These are phyloP conservation scores for Fusarium sp. DNA, from an alignment of 2,329 filamentous ascomycete species.

Conservation along the genomic window DNA sequence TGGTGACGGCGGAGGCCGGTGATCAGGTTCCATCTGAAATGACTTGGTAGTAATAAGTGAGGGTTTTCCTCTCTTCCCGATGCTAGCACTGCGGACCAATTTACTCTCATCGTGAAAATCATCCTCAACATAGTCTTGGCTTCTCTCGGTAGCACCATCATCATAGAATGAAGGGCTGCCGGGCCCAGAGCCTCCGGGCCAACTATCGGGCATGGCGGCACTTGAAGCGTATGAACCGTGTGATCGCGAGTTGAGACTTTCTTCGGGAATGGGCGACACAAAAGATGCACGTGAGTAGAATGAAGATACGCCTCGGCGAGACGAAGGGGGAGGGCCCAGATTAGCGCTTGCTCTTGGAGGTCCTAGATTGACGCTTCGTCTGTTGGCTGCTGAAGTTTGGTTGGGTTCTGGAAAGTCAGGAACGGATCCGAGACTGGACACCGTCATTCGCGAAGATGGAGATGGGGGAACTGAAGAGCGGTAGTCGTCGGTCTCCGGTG, in stretches of 20 bases:
- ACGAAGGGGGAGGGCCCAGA: conserved; percentile 69
- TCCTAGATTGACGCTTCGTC: conserved; percentile 63
- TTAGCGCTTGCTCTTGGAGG: conserved; percentile 61
- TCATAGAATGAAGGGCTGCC: conserved; percentile 62
- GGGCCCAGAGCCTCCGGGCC: conserved; percentile 63
- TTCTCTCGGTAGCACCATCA: conserved; percentile 60
- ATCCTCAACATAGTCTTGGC: conserved; percentile 54
- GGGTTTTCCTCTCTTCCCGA: conserved; percentile 70
- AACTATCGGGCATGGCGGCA: conserved; percentile 76
- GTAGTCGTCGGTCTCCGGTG: conserved; percentile 48
- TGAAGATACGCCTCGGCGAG: conserved; percentile 69
- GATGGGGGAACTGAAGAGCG: conserved; percentile 60
- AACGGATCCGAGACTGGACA: conserved; percentile 66
- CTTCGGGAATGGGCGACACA: conserved; percentile 81
- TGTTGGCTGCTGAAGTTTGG: conserved; percentile 45
- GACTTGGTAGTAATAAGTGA: conserved; percentile 60
- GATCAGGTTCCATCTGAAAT: conserved; percentile 7
- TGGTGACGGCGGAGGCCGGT: conserved; percentile 52
- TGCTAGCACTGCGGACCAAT: conserved; percentile 69
- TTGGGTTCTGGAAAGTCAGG: conserved; percentile 67
- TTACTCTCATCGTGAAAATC: conserved; percentile 66
- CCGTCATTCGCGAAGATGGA: conserved; percentile 62
- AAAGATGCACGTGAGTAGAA: conserved; percentile 74
- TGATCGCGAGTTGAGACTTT: conserved; percentile 67
- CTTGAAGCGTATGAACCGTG: conserved; percentile 77